phyloP scores from a whole-genome alignment of 2,329 filamentous ascomycete species.

The Ophiostoma montium region DNA sequence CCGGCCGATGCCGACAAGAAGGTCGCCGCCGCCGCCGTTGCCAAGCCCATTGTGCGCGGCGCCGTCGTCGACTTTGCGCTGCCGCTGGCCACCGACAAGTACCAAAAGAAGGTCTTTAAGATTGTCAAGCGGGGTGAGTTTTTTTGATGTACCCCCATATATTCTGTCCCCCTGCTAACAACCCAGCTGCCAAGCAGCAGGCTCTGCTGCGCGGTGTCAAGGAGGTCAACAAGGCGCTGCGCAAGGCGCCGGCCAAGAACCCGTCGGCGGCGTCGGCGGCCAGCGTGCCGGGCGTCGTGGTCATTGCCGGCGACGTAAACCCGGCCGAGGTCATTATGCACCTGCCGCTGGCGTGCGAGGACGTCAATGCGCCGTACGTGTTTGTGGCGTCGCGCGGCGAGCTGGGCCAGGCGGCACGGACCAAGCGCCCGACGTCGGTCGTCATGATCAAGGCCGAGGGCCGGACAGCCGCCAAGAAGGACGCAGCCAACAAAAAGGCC shows the following conservation, averaged over 20 bases:
- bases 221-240: conserved; percentile 95
- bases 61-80: conserved; percentile 68
- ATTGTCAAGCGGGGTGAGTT: conserved; percentile 40
- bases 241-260: conserved; percentile 69
- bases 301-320: conserved; percentile 94
- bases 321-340: conserved; percentile 98
- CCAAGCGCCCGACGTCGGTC: conserved; percentile 91
- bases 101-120: conserved; percentile 52
- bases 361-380: conserved; percentile 93
- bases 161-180: conserved; percentile 6
- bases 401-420: conserved; percentile 82
- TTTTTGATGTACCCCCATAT: conserved; percentile 5
- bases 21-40: conserved; percentile 18
- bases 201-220: conserved; percentile 96
- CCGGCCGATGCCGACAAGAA: neutral
- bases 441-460: conserved; percentile 54
- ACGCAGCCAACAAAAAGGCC: conserved; percentile 30
- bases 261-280: conserved; percentile 33
- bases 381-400: conserved; percentile 88
- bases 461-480: conserved; percentile 39
- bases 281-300: conserved; percentile 56
- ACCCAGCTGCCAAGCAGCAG: conserved; percentile 78
- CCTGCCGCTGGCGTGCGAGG: conserved; percentile 93
- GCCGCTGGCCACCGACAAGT: conserved; percentile 69
- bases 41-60: conserved; percentile 23